Conservation (phyloP, 495 filamentous ascomycete species). For the Aspergillus ellipticus region DNA sequence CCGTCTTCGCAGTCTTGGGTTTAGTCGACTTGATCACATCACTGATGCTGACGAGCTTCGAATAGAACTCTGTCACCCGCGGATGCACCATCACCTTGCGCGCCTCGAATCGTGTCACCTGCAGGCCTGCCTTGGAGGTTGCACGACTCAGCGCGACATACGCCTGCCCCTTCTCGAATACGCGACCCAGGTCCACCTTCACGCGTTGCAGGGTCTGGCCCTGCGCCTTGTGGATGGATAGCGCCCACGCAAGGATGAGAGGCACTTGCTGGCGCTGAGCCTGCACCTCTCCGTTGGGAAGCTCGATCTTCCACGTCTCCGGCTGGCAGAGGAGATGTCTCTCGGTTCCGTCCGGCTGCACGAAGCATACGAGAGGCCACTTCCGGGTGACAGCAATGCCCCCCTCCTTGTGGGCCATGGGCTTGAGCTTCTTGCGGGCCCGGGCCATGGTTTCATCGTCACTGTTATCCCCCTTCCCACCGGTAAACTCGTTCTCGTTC, state of each 20-base stretch:
- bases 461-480: constrained; percentile 35
- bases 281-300: constrained; percentile 92
- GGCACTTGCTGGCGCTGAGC: constrained; percentile 63
- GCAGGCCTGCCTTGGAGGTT: constrained; percentile 79
- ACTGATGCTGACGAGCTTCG: constrained; percentile 59
- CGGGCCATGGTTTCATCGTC: constrained; percentile 42
- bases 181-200: constrained; percentile 85
- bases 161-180: constrained; percentile 88
- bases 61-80: constrained; percentile 79
- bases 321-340: constrained; percentile 76
- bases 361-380: constrained; percentile 82
- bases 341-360: constrained; percentile 69
- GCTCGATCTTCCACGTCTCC: constrained; percentile 93
- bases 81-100: constrained; percentile 93
- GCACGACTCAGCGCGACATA: constrained; percentile 66
- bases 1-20: background rate
- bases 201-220: constrained; percentile 94
- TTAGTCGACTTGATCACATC: constrained; percentile 31
- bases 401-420: constrained; percentile 35
- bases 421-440: constrained; percentile 48
- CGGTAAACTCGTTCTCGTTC: constrained; percentile 51
- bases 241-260: constrained; percentile 91
- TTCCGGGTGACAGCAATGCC: constrained; percentile 36
- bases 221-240: constrained; percentile 97
- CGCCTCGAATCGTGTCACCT: constrained; percentile 85